Evolutionary conservation across 2,329 filamentous ascomycete genomes (phyloP), one percentile per base, ranked within the genome.

Genomic region (Sclerotinia glacialis): DNA sequence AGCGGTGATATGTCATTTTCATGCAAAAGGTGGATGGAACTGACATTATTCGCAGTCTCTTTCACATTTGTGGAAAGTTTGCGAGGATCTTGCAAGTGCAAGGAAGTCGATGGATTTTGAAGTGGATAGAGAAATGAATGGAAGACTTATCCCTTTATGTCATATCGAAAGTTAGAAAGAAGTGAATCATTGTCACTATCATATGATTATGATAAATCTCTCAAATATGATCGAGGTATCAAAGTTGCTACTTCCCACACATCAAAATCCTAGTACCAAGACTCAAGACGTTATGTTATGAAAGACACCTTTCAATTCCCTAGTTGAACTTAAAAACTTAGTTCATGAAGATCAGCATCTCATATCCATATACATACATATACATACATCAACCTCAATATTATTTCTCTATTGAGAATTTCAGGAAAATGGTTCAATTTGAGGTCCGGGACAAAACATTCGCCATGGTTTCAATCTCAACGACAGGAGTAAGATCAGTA

Each of bases 391-490:
- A n/a, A n/a, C 23, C 31, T 6, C 55, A 23, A 26, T 9, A 9
- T 21, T 2, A 26, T 52, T 52, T 31, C 8, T 40, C 16, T 49
- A 34, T 34, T 26, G 6, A 44, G 7, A 31, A 28, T 9, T 23
- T 47, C 55, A 60, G 50, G 56, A 42, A 64, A 23, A 52, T 47
- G 44, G 12, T 23, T 23, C 28, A 60, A 12, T 23, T 47, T n/a
- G 34, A 65, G 28, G 31, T 34, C 11, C 42, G 50, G 46, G 42
- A 40, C 12, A 40, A 60, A 50, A 23, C 44, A 26, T 37, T 53
- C 44, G 56, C 55, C 44, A 65, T 65, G 64, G 21, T 47, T 60
- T 60, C 64, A 37, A 44, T 65, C 34, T 60, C 64, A 44, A 34
- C 56, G 52, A 34, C 34, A 37, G 44, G 34, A 47, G 64, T 54